phyloP scores from a whole-genome alignment of 805 yeast species.

The Candida palmyrensis region DNA sequence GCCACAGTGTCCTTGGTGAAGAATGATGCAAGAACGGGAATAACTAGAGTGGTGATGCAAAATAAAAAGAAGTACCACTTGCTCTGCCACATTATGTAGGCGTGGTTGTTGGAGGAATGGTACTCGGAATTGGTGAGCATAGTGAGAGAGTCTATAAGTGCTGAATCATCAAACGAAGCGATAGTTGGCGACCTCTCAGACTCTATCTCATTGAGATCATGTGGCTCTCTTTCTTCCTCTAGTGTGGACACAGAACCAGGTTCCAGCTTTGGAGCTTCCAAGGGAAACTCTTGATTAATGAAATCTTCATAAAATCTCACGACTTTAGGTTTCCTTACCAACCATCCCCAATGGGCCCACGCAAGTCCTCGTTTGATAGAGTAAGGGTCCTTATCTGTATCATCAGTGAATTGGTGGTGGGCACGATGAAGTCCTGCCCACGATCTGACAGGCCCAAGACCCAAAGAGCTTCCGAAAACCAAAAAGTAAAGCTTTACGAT shows the following conservation, averaged over 20 bases:
- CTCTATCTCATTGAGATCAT: slow-evolving; percentile 7
- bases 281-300: slow-evolving; percentile 32
- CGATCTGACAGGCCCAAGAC: slow-evolving; percentile 69
- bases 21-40: slow-evolving; percentile 23
- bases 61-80: slow-evolving; percentile 21
- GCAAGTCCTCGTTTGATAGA: slow-evolving; percentile 73
- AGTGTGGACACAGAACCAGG: not conserved
- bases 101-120: slow-evolving; percentile 11
- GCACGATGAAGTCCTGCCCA: slow-evolving; percentile 86
- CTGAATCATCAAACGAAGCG: slow-evolving; percentile 5
- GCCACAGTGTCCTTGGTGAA: slow-evolving; percentile 25
- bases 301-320: slow-evolving; percentile 26
- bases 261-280: slow-evolving; percentile 1
- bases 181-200: too few relatives aligned
- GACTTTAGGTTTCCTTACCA: slow-evolving; percentile 54
- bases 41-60: slow-evolving; percentile 21
- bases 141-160: slow-evolving; percentile 5
- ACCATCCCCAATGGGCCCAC: slow-evolving; percentile 89
- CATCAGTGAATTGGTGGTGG: slow-evolving; percentile 80
- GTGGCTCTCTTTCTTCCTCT: slow-evolving; percentile 6
- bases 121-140: slow-evolving; percentile 8
- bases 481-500: slow-evolving; percentile 47
- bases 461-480: slow-evolving; percentile 66
- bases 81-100: slow-evolving; percentile 33
- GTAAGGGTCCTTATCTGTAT: slow-evolving; percentile 86